Percentiles rank a stretch among this genome's conserved stretches.
Evolutionary conservation across 2,329 filamentous ascomycete genomes (phyloP).

Genomic region (Penicillium oxalicum): DNA sequence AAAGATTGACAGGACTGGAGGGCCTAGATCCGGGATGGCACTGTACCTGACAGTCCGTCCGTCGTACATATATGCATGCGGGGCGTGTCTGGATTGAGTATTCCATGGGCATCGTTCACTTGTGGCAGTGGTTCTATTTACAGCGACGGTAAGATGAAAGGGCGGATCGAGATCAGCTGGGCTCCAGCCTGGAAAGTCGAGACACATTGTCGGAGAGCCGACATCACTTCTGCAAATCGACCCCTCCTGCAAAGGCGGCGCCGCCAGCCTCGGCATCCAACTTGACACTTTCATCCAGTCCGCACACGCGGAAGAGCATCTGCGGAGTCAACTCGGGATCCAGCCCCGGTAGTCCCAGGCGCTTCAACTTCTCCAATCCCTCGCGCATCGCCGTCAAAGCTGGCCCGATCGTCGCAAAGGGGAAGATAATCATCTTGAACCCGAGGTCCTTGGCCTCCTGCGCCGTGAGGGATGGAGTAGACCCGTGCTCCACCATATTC

Average conservation of each 20-base stretch:
- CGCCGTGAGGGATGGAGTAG: conserved; percentile 36
- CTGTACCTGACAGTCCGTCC: too few species aligned
- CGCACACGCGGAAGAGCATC: conserved; percentile 41
- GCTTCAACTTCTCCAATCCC: conserved; percentile 34
- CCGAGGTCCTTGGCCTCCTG: conserved; percentile 37
- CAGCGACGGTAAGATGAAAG: too few species aligned
- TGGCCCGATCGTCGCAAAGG: conserved; percentile 36
- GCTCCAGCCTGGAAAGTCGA: too few species aligned
- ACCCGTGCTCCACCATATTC: conserved; percentile 43
- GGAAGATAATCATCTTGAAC: conserved; percentile 41
- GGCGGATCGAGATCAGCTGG: too few species aligned
- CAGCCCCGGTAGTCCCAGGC: conserved; percentile 29
- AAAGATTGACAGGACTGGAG: too few species aligned
- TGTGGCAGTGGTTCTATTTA: too few species aligned
- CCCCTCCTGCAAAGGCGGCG: conserved; percentile 27
- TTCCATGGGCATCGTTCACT: too few species aligned
- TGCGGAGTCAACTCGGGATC: conserved; percentile 31
- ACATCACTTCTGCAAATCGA: conserved; percentile 21
- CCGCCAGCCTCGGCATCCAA: conserved; percentile 39
- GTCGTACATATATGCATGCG: too few species aligned
- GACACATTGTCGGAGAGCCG: too few species aligned
- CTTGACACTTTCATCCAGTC: conserved; percentile 37
- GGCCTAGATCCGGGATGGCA: too few species aligned
- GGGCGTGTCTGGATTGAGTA: too few species aligned
- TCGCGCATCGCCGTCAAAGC: conserved; percentile 33